Evolutionary conservation across 2,329 filamentous ascomycete species (phyloP).

Genomic region (Gliomastix tumulicola): DNA sequence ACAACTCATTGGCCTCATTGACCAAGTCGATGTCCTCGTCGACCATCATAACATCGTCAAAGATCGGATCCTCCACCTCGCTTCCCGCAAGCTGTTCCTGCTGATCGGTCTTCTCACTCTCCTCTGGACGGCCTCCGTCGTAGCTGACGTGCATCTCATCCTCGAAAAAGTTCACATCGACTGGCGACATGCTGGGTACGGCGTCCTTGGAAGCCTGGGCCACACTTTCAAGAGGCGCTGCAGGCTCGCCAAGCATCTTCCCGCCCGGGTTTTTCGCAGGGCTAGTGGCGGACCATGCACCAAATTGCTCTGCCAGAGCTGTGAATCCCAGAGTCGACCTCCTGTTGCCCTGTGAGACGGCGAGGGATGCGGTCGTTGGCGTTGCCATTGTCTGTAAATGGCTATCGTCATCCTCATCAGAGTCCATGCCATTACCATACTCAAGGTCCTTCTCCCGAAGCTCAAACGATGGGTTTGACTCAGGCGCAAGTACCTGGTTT

Average conservation of each 20-base stretch:
- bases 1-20: constrained; percentile 54
- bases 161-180: constrained; percentile 46
- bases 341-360: constrained; percentile 6
- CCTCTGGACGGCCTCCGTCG: too few species aligned
- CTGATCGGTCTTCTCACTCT: too few species aligned
- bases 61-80: constrained; percentile 10
- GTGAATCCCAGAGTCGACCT: constrained; percentile 46
- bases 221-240: too few species aligned
- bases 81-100: not conserved
- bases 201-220: too few species aligned
- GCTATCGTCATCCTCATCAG: constrained; percentile 10
- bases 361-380: constrained; percentile 5
- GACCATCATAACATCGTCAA: constrained; percentile 39
- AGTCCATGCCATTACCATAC: constrained; percentile 33
- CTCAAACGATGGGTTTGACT: constrained; percentile 16
- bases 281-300: constrained; percentile 55
- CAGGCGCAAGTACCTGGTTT: too few species aligned
- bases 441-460: constrained; percentile 41
- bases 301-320: constrained; percentile 54
- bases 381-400: not conserved
- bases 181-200: not conserved
- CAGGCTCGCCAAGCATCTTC: too few species aligned
- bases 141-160: constrained; percentile 45
- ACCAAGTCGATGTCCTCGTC: constrained; percentile 52
- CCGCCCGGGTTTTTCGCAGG: constrained; percentile 30